Conservation (phyloP, 495 filamentous ascomycete genomes). For the Trichoderma gamsii region DNA sequence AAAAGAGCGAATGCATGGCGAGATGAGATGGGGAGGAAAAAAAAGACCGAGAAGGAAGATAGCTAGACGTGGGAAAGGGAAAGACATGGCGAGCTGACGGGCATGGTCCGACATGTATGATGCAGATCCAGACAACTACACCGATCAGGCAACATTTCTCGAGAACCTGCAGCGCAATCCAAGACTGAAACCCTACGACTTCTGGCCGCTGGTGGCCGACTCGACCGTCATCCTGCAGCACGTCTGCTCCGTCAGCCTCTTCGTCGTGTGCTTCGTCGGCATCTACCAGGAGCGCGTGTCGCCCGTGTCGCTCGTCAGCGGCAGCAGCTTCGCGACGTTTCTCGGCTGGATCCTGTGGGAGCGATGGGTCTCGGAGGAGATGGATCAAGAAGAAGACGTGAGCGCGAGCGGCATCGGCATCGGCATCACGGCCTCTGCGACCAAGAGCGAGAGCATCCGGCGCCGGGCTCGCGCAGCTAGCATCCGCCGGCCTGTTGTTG, state of each 20-base stretch:
- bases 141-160: constrained; percentile 90
- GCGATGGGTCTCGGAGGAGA: constrained; percentile 67
- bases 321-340: constrained; percentile 75
- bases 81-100: neutral
- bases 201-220: constrained; percentile 93
- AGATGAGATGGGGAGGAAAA: neutral
- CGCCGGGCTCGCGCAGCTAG: constrained; percentile 16
- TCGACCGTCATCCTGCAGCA: constrained; percentile 97
- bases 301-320: constrained; percentile 78
- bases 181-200: constrained; percentile 89
- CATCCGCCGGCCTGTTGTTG: neutral
- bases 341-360: constrained; percentile 91
- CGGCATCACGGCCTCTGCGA: constrained; percentile 16
- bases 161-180: constrained; percentile 95
- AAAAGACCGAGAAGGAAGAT: too few species aligned
- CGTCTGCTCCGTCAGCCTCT: constrained; percentile 87
- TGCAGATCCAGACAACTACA: constrained; percentile 94
- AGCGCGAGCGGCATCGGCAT: constrained; percentile 29
- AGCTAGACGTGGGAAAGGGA: too few species aligned
- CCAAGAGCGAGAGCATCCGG: constrained; percentile 22
- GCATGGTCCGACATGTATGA: neutral
- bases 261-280: constrained; percentile 85
- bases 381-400: constrained; percentile 39
- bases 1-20: constrained; percentile 17
- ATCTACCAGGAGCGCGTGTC: constrained; percentile 81